Conservation (phyloP, 306 rosid species). For the Herpetospermum pedunculosum region DNA sequence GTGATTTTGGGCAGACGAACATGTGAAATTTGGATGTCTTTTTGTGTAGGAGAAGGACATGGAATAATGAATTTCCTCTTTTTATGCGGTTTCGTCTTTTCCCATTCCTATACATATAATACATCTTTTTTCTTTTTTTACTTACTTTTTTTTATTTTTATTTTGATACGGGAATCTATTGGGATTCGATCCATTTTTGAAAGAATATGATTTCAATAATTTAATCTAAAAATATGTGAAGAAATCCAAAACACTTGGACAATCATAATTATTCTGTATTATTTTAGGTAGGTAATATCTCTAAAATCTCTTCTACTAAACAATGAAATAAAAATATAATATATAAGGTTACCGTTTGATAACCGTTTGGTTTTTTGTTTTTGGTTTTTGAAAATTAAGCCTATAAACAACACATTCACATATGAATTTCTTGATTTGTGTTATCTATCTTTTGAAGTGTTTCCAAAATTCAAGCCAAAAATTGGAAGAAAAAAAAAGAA, state of each 20-base stretch:
- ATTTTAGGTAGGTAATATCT: no score
- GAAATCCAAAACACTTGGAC: background rate
- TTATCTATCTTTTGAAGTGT: no score
- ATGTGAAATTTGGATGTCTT: constrained; percentile 20
- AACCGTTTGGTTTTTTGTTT: no score
- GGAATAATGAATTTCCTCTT: background rate
- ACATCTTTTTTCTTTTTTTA: background rate
- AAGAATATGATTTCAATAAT: background rate
- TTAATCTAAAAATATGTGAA: background rate
- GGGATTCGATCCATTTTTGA: background rate
- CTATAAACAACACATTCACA: no score
- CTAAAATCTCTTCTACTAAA: no score
- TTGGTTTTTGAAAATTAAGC: no score
- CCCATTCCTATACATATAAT: no score
- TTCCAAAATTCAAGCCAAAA: no score
- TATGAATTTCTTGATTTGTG: no score
- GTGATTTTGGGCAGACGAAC: background rate
- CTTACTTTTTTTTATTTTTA: background rate
- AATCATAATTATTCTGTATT: background rate
- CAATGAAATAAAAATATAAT: no score
- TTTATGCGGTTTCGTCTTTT: background rate
- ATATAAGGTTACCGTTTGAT: no score
- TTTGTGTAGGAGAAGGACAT: background rate
- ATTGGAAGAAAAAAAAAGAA: no score
- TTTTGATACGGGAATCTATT: background rate